Evolutionary conservation across 2,329 filamentous ascomycete genomes (phyloP).

Genomic region (Fusarium sp.): DNA sequence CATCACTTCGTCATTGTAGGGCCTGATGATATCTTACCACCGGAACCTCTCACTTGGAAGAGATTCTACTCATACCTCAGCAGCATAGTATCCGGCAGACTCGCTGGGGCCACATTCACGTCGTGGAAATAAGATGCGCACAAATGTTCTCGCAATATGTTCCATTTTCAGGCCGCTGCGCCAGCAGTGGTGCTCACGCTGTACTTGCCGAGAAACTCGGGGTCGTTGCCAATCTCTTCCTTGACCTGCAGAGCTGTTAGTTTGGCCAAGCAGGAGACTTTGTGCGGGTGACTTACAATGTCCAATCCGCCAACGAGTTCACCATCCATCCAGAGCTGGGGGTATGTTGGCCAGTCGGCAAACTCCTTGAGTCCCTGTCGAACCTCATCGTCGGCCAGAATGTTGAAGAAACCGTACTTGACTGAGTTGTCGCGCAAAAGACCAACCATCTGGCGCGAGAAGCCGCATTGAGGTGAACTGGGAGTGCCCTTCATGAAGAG

Average conservation of each 20-base stretch:
- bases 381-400: constrained; percentile 96
- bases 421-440: constrained; percentile 90
- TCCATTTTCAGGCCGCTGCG: constrained; percentile 50
- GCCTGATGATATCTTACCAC: constrained; percentile 4
- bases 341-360: constrained; percentile 98
- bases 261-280: neutral
- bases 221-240: constrained; percentile 88
- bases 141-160: constrained; percentile 16
- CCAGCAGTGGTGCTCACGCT: constrained; percentile 63
- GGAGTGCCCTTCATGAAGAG: constrained; percentile 99
- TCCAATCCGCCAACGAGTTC: constrained; percentile 94
- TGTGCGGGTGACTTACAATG: constrained; percentile 75
- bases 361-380: constrained; percentile 96
- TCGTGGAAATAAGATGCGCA: constrained; percentile 16
- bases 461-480: constrained; percentile 88
- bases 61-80: constrained; percentile 3
- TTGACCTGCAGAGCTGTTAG: constrained; percentile 74
- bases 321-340: constrained; percentile 91
- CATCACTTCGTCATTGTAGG: neutral
- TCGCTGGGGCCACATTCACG: constrained; percentile 14
- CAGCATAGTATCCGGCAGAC: constrained; percentile 4
- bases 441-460: constrained; percentile 88
- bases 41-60: constrained; percentile 1
- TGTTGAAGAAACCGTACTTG: constrained; percentile 99
- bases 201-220: constrained; percentile 84